These are phyloP conservation scores for Lachnellula hyalina DNA, from an alignment of 2,329 filamentous ascomycete genomes.

Conservation along the genomic window DNA sequence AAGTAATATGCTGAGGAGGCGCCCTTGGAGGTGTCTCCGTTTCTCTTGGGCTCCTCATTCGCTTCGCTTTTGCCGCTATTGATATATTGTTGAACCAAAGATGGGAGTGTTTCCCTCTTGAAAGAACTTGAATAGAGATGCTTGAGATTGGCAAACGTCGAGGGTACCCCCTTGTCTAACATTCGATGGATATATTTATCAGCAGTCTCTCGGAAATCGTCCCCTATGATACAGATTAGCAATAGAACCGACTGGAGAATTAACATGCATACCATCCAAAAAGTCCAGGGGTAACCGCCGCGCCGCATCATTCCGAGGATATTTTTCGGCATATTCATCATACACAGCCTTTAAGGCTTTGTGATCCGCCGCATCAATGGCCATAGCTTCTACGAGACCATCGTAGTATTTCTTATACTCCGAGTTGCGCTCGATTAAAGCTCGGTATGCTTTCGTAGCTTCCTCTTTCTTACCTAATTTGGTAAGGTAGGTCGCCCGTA, in stretches of 20 bases:
- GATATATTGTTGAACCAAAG: constrained; percentile 74
- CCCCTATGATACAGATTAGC: constrained; percentile 44
- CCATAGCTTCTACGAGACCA: constrained; percentile 64
- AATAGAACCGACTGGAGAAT: background rate
- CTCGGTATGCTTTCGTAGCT: constrained; percentile 74
- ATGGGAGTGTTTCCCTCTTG: constrained; percentile 73
- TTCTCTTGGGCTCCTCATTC: constrained; percentile 37
- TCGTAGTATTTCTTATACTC: constrained; percentile 86
- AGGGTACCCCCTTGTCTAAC: constrained; percentile 89
- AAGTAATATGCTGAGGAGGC: constrained; percentile 83
- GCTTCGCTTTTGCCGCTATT: constrained; percentile 45
- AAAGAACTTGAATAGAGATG: constrained; percentile 73
- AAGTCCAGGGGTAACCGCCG: constrained; percentile 86
- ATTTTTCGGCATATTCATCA: constrained; percentile 74
- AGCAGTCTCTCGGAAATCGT: constrained; percentile 73
- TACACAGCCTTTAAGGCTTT: constrained; percentile 69
- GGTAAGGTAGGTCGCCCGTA: constrained; percentile 76
- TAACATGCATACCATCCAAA: constrained; percentile 54
- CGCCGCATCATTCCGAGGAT: constrained; percentile 77
- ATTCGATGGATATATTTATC: constrained; percentile 76
- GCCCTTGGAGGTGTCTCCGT: constrained; percentile 54
- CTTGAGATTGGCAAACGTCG: constrained; percentile 95
- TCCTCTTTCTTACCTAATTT: constrained; percentile 73
- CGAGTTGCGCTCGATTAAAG: constrained; percentile 77
- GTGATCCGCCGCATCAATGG: constrained; percentile 54